Evolutionary conservation across 108 stramenopile genomes (phyloP), one percentile per base, ranked within the genome.

Genomic region (Pseudonitzschia pungens): DNA sequence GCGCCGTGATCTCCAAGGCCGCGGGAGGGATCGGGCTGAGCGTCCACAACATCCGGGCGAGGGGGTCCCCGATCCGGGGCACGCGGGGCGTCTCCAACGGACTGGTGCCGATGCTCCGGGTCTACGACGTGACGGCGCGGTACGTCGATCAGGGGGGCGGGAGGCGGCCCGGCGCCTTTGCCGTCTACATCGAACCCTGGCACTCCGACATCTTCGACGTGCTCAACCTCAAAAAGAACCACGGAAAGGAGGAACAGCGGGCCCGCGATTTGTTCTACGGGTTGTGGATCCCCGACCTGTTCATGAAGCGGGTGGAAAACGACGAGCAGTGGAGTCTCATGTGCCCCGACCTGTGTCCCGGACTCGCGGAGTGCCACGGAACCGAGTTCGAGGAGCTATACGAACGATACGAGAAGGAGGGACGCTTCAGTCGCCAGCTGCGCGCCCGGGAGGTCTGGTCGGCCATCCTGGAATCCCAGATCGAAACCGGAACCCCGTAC

Each of bases 91-190:
- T 84, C 4, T 95, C 95, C 16, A 98, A 97, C 78, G 98, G 98
- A 9, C 78, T 99, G 50, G 96, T 99, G n/a, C 98, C 98, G 20
- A 98, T 99, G 97, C 89, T 99, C n/a, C 90, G 97, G 15, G 97
- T 99, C 8, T 99, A 92, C 70, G 97, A 99, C 84, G 92, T 91
- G 33, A 99, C 97, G 28, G 92, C 95, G 14, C 85, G 97, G 43
- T 98, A 98, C 72, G 98, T 99, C 10, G 94, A 99, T 78, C 98
- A 99, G 72, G 98, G 97, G 5, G 98, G 98, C 12, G 98, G 98
- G 22, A 98, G 97, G 75, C 81, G 98, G 51, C 96, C 96, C 22
- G 98, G 98, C 9, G 95, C 97, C 33, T 95, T 99, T 81, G 98
- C 98, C 16, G 77, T 98, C 64, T 99, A 98, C 78, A 55, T 99